Evolutionary conservation across 2,329 filamentous ascomycete genomes (phyloP), one percentile per base, ranked within the genome.

Genomic region (Epichloe uncinata): DNA sequence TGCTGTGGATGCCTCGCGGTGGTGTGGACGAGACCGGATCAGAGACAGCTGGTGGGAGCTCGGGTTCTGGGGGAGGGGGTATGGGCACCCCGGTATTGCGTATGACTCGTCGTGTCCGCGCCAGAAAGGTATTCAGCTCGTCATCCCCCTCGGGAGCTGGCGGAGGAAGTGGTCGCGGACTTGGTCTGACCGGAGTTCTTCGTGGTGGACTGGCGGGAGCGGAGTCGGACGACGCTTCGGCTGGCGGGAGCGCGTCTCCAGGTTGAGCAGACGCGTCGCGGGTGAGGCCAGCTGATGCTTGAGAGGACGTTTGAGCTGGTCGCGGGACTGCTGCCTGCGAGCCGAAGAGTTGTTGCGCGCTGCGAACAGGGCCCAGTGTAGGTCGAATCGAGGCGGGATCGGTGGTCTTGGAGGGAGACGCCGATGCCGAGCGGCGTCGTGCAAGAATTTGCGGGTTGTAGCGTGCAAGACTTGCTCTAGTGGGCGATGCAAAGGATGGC

Each of bases 401-500:
- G 37, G 54, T 54, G 4, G 53, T 43, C 1, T 50, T 52, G 53
- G 61, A 56, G 52, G 66, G 64, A 53, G 64, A 52, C 41, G 66
- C 58, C 57, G 67, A 57, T 57, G 66, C 60, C 50, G 67, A 66
- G 57, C 67, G 57, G 59, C 67, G 62, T 54, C 73, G 69, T 50
- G 72, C 67, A 35, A 82, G 64, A 6, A 82, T 69, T 11, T 79
- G 73, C 0, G 81, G 78, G 53, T 84, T 77, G 45, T 77, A 74
- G 54, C 77, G 75, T 51, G 79, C 71, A 13, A 84, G 65, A 57
- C 79, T 85, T 12, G 81, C 73, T 60, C 73, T 79, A 0, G 81
- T 84, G 0, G 83, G 81, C n/a, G 81, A 84, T 49, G 77, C 77
- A 59, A 81, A 85, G 1, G 81, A 84, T 1, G 77, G 73, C 1